phyloP scores from a whole-genome alignment of 768 basidiomycete genomes.

The Suillus paluster region DNA sequence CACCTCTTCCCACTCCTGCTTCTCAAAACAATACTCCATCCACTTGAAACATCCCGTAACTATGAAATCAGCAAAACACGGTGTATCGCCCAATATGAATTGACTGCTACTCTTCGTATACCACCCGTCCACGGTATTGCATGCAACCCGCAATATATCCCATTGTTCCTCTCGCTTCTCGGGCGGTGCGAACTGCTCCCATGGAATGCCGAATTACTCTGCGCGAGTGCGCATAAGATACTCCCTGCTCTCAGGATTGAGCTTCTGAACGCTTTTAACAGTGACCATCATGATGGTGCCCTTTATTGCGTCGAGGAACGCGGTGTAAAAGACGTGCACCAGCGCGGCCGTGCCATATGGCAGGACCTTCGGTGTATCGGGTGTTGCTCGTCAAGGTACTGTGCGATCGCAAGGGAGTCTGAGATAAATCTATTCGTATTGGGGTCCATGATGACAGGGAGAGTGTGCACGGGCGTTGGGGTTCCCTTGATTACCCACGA shows the following conservation, averaged over 20 bases:
- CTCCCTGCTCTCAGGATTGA: conserved; percentile 38
- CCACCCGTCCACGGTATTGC: conserved; percentile 25
- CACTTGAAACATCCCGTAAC: conserved; percentile 24
- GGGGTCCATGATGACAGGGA: conserved; percentile 55
- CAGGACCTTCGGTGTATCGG: conserved; percentile 44
- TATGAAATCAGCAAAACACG: conserved; percentile 22
- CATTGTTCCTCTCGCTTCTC: conserved; percentile 38
- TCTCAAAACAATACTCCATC: conserved; percentile 9
- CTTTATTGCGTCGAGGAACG: conserved; percentile 14
- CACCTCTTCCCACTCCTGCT: conserved; percentile 14
- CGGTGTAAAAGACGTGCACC: conserved; percentile 34
- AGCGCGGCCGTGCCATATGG: conserved; percentile 36
- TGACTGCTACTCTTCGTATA: conserved; percentile 10
- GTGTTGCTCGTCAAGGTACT: conserved; percentile 56
- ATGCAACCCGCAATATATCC: conserved; percentile 39
- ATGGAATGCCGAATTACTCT: conserved; percentile 38
- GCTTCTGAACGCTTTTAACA: conserved; percentile 25
- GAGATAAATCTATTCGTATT: conserved; percentile 41
- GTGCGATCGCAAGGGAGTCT: conserved; percentile 51
- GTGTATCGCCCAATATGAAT: conserved; percentile 18
- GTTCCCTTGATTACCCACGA: conserved; percentile 21
- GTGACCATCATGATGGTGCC: conserved; percentile 25
- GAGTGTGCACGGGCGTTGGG: conserved; percentile 42
- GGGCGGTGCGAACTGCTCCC: conserved; percentile 36
- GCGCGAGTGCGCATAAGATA: conserved; percentile 47